Evolutionary conservation across 2,329 filamentous ascomycete species (phyloP), one percentile per base, ranked within the genome.

Genomic region (Diaporthe longicolla): DNA sequence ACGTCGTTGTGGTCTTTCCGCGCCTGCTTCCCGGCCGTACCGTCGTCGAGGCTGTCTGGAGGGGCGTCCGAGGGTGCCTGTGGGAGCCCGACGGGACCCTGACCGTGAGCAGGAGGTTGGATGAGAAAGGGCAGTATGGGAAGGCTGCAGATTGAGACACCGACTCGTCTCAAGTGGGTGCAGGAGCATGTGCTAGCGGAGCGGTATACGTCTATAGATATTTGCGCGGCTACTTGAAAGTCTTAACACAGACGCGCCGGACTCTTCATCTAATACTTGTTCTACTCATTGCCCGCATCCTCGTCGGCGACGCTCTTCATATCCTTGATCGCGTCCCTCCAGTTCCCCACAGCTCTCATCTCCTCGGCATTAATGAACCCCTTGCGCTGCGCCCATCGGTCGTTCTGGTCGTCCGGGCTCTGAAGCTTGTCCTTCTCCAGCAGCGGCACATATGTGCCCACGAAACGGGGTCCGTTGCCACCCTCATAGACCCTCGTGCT

Each of bases 1-100:
- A 97, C 77, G 89, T 97, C 6, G 94, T 98, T 0, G 96, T 99
- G n/a, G 95, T 98, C 4, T 99, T 99, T 82, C 96, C 96, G 3
- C 89, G 89, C 73, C 83, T 98, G 77, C 81, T 98, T 76, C 97
- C 97, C 0, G 85, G 91, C 73, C 86, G 94, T 72, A 87, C 86
- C 65, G 93, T 97, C 72, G 87, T 98, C 37, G 95, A 98, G 85
- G 89, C 91, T 78, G 96, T 98, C 2, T 98, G 97, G 97, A 91
- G 95, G 78, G 96, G 95, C 0, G 91, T 93, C 3, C 90, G 94
- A 77, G 91, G 90, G 73, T 98, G 95, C 83, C 85, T 99, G 75
- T 97, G 95, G 82, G 95, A 94, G 81, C 87, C 87, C 6, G 78
- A 80, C 29, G 76, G 79, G 21, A 15, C 35, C 8, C 55, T 61